Conservation (phyloP, 2,329 filamentous ascomycete species). For the Epichloe hybrida region DNA sequence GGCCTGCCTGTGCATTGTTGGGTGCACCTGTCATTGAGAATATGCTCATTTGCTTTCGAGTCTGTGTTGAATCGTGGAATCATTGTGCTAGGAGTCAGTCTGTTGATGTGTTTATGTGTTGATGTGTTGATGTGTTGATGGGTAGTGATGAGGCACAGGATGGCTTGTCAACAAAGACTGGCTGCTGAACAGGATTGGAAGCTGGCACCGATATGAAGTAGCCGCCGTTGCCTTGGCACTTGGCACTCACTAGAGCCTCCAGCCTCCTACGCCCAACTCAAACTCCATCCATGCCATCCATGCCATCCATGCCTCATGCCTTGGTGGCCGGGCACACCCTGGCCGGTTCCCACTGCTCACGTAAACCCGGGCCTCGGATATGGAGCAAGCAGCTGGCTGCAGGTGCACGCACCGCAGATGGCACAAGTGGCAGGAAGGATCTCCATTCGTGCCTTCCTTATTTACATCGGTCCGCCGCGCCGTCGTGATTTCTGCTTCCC, state of each 20-base stretch:
- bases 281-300: not conserved
- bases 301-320: not conserved
- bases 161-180: too few relatives aligned
- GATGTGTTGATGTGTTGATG: too few relatives aligned
- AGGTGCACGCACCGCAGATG: not conserved
- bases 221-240: too few relatives aligned
- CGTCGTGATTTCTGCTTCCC: not conserved
- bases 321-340: not conserved
- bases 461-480: constrained; percentile 1
- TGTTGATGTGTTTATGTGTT: too few relatives aligned
- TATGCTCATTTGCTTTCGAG: too few relatives aligned
- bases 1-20: not conserved
- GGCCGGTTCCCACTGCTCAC: not conserved
- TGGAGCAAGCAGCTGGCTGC: not conserved
- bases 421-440: not conserved
- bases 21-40: too few relatives aligned
- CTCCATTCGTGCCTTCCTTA: constrained; percentile 3
- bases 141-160: too few relatives aligned
- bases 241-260: too few relatives aligned
- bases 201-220: too few relatives aligned
- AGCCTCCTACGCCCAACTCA: not conserved
- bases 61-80: too few relatives aligned
- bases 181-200: too few relatives aligned
- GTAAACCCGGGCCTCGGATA: not conserved
- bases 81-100: too few relatives aligned